phyloP scores from a whole-genome alignment of 1,284 basidiomycete genomes.

The Meira miltonrushii region DNA sequence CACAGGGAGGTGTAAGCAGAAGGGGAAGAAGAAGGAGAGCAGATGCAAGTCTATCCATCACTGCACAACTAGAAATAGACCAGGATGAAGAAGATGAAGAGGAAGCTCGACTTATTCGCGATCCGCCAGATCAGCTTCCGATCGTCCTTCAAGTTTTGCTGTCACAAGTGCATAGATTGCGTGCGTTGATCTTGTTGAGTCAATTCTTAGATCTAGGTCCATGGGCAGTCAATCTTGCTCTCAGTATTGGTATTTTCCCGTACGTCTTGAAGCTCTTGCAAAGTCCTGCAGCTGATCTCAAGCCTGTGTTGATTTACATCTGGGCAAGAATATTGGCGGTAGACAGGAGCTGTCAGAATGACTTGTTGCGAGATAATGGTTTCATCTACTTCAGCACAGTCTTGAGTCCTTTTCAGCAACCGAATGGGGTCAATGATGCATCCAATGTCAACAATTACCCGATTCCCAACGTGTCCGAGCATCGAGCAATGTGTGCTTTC shows the following conservation, averaged over 20 bases:
- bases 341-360: conserved; percentile 84
- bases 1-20: conserved; percentile 54
- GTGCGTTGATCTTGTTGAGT: conserved; percentile 90
- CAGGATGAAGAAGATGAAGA: conserved; percentile 57
- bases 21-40: conserved; percentile 22
- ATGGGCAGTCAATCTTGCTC: conserved; percentile 93
- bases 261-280: conserved; percentile 95
- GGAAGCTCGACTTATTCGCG: conserved; percentile 56
- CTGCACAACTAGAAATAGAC: conserved; percentile 52
- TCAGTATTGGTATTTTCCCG: conserved; percentile 98
- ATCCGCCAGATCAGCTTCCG: conserved; percentile 91
- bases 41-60: conserved; percentile 2
- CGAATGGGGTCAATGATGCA: conserved; percentile 50
- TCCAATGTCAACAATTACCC: conserved; percentile 53
- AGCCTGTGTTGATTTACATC: conserved; percentile 97
- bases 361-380: conserved; percentile 69
- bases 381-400: conserved; percentile 51
- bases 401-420: conserved; percentile 38
- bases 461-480: conserved; percentile 88
- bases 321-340: conserved; percentile 97
- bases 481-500: conserved; percentile 98
- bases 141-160: conserved; percentile 95
- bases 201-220: conserved; percentile 97
- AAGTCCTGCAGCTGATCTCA: conserved; percentile 86
- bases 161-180: conserved; percentile 89